Evolutionary conservation across 495 filamentous ascomycete genomes (phyloP).

Genomic region (Xylaria curta): DNA sequence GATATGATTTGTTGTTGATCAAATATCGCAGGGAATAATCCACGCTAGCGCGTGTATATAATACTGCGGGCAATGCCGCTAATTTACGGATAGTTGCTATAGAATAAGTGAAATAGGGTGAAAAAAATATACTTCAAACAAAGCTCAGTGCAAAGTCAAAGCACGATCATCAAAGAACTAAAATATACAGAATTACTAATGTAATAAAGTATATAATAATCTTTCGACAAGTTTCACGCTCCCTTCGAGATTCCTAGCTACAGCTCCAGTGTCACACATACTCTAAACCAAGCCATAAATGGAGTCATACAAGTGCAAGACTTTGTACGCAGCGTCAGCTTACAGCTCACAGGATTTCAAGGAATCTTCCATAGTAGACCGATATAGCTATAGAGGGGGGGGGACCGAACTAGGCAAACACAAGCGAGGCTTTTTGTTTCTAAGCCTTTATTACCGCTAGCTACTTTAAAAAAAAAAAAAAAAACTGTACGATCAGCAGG

Average conservation of each 20-base stretch:
- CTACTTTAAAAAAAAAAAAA: too few relatives aligned
- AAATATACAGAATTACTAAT: not conserved
- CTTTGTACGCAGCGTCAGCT: not conserved
- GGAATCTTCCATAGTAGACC: not conserved
- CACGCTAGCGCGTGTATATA: too few relatives aligned
- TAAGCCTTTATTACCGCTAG: not conserved
- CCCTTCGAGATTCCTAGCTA: not conserved
- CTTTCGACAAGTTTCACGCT: not conserved
- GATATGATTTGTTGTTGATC: not conserved
- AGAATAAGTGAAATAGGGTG: too few relatives aligned
- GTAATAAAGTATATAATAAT: not conserved
- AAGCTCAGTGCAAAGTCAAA: not conserved
- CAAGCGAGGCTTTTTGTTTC: not conserved
- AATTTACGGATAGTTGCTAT: too few relatives aligned
- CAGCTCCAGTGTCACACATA: not conserved
- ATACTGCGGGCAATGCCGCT: too few relatives aligned
- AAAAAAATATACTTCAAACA: not conserved
- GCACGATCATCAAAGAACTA: not conserved
- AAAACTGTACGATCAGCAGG: not conserved
- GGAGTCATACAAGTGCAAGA: not conserved
- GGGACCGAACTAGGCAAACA: not conserved
- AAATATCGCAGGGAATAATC: not conserved
- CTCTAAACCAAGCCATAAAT: not conserved
- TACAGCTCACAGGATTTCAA: not conserved
- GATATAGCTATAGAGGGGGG: not conserved